Evolutionary conservation across 176 grass and related monocot species (phyloP).

Genomic region (Eremochloa ophiuroides): DNA sequence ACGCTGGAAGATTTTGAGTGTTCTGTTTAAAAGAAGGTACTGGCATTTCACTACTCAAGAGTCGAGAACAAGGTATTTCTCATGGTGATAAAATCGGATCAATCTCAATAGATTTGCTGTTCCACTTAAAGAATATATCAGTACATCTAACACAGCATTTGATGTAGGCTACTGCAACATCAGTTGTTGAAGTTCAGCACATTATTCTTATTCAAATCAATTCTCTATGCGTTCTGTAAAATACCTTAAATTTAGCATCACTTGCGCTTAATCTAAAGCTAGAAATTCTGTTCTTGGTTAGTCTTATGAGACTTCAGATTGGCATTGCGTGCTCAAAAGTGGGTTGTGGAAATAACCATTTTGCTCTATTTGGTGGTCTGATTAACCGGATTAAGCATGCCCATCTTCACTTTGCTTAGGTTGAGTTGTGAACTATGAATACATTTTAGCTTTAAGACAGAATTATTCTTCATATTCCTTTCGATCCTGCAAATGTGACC

Average conservation of each 20-base stretch:
- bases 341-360: not conserved
- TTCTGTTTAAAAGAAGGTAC: not conserved
- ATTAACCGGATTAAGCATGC: not conserved
- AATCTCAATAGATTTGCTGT: not conserved
- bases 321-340: not conserved
- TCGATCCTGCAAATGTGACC: not conserved
- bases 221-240: not conserved
- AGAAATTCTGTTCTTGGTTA: not conserved
- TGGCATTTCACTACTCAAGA: not conserved
- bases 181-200: not conserved
- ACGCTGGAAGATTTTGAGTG: too few relatives aligned
- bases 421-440: not conserved
- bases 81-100: not conserved
- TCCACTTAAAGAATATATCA: not conserved
- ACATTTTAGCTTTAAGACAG: not conserved
- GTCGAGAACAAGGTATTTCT: not conserved
- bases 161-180: not conserved
- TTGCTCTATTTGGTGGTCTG: not conserved
- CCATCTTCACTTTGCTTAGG: not conserved
- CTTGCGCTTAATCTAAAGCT: not conserved
- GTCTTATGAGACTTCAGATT: not conserved
- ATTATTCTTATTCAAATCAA: not conserved
- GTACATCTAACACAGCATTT: not conserved
- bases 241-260: conserved; percentile 3
- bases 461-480: not conserved